Base-by-base conservation (phyloP, 106 monocot genomes). In the Posidonia australis region DNA sequence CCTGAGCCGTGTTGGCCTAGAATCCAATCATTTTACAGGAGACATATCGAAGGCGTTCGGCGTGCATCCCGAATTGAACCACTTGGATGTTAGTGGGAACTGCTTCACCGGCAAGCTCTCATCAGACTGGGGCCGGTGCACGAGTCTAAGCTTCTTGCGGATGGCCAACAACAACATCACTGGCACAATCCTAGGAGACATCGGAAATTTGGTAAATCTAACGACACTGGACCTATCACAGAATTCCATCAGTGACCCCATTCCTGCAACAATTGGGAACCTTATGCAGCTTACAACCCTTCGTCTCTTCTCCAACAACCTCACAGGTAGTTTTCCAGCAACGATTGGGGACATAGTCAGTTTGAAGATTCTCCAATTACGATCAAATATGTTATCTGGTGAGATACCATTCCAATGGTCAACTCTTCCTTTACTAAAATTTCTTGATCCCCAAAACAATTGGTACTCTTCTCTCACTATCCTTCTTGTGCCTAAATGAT, bases 1-100 rank as follows among this genome's bases (percentile, higher is more conserved):
- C 10, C 72, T 93, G 3, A 0, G 1, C 0, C 73, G 78, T 19
- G 76, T 85, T 18, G 72, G 83, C 12, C 29, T 88, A 19, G 85
- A 82, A 9, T 17, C 5, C 18, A 93, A 93, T 60, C 49, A 73
- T 5, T 79, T 93, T 63, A 64, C 48, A 4, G 88, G 88, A 12
- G 81, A 93, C 63, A 75, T 93, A 42, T 77, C 80, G 0, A 52
- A 83, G 48, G 80, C 65, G 0, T 84, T 92, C 44, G 72, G 80
- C 36, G 70, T 70, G 1, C 71, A 72, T 17, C 71, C 45, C 7
- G n/a, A 54, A 18, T 24, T 72, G 4, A 2, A 13, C 0, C 85
- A 76, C 72, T 57, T 88, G 80, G 88, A 88, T 46, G 60, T 83
- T 51, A 41, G 70, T 1, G 74, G 82, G 20, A 88, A 75, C 48